These are phyloP conservation scores for Hypoxylon sp. DNA, from an alignment of 2,329 filamentous ascomycete species.

Conservation along the genomic window DNA sequence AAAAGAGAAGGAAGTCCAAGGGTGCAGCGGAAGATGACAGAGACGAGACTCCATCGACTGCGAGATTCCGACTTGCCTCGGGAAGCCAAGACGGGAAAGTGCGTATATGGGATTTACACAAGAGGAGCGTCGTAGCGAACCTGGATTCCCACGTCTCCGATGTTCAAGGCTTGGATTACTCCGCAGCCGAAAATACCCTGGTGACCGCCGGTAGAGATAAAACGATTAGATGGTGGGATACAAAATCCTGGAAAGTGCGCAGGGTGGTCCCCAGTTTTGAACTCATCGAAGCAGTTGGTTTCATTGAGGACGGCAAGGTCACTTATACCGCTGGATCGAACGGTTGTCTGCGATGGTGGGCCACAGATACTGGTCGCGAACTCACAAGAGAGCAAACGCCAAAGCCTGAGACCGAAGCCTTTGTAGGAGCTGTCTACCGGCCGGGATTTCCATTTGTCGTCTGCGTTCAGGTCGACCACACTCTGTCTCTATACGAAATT, in stretches of 20 bases:
- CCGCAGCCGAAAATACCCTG: conserved; percentile 76
- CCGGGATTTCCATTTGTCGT: conserved; percentile 77
- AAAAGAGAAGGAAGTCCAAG: conserved; percentile 60
- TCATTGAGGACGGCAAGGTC: conserved; percentile 76
- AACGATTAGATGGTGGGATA: conserved; percentile 93
- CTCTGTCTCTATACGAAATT: conserved; percentile 77
- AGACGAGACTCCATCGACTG: conserved; percentile 56
- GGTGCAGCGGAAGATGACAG: conserved; percentile 56
- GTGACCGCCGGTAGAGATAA: conserved; percentile 92
- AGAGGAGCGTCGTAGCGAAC: conserved; percentile 79
- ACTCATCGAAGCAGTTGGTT: conserved; percentile 85
- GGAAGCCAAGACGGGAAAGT: conserved; percentile 96
- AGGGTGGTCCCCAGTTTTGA: conserved; percentile 88
- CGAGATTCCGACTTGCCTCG: conserved; percentile 83
- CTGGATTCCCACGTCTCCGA: conserved; percentile 95
- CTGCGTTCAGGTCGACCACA: conserved; percentile 90
- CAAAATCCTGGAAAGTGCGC: conserved; percentile 83
- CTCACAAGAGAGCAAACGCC: conserved; percentile 78
- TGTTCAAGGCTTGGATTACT: conserved; percentile 89
- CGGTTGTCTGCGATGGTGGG: conserved; percentile 87
- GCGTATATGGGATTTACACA: conserved; percentile 90
- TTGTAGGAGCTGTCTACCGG: conserved; percentile 78
- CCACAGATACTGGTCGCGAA: conserved; percentile 80
- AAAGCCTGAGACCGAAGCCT: conserved; percentile 72
- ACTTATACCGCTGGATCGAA: conserved; percentile 89